Base-by-base conservation (phyloP, 208 protist genomes). In the Spironucleus salmonicida region DNA sequence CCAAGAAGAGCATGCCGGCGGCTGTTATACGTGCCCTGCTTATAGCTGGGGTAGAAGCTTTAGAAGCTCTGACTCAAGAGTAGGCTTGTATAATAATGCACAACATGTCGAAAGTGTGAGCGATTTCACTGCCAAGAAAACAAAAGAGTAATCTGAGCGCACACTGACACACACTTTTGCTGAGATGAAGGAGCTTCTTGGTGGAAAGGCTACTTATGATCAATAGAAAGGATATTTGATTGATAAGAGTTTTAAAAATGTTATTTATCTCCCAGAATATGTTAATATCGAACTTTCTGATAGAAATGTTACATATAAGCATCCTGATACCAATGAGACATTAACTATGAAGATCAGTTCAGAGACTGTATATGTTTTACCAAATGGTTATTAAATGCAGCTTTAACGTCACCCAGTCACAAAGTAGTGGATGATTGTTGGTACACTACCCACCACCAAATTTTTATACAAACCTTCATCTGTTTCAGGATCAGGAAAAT, bases 1-100 rank as follows among this genome's bases (percentile, higher is more conserved):
- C 15, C 79, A 86, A 67, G 83, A 86, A 62, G 82, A 85, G 58
- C 79, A 86, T 58, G 76, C 76, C 32, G 78, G 82, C 32, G 82
- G 82, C n/a, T 74, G 67, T 32, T 32, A 82, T 30, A 32, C 61
- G 15, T 76, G 38, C 42, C 66, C 80, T 34, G 68, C 59, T 11
- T 80, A 80, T 45, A 69, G 68, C 38, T 71, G 80, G 29, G 82
- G 82, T 39, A 30, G 41, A 30, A 58, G 26, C 4, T 80, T 81
- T 30, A 67, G 77, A 38, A 40, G 57, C 35, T 30, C 15, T 26
- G 53, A 79, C 30, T 61, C 39, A 13, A 2, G 74, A 9, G 32
- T 68, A 58, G 59, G 59, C 26, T 32, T 59, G 23, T 42, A 59
- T 23, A 75, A 75, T 4, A 23, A 42, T 19, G 7, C 67, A 4